Percentiles rank a stretch among this genome's conserved stretches.
These are phyloP conservation scores for Taiwanofungus camphoratus DNA, from an alignment of 1,284 basidiomycete species.

Conservation along the genomic window DNA sequence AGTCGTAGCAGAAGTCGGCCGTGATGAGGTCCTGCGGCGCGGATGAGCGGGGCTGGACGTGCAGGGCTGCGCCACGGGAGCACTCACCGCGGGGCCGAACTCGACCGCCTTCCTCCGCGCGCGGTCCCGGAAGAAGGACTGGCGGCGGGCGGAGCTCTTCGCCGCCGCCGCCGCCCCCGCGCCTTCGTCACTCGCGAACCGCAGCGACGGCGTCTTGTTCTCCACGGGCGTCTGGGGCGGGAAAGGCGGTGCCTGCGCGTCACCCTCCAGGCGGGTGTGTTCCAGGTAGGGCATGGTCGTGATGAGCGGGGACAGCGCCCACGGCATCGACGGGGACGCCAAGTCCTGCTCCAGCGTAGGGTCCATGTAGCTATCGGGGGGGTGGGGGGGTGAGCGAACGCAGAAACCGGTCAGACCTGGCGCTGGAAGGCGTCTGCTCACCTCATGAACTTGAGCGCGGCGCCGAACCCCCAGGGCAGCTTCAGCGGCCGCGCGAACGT, in stretches of 20 bases:
- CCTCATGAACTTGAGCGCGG: constrained; percentile 82
- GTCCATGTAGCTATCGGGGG: constrained; percentile 78
- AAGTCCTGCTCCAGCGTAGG: constrained; percentile 84
- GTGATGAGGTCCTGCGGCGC: constrained; percentile 59
- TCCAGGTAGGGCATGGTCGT: constrained; percentile 82
- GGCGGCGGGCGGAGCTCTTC: constrained; percentile 30
- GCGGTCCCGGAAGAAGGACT: constrained; percentile 52
- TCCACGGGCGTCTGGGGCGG: constrained; percentile 40
- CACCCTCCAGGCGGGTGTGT: constrained; percentile 37
- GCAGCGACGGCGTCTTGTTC: constrained; percentile 51
- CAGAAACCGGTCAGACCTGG: neutral
- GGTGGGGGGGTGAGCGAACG: no score
- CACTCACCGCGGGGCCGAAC: constrained; percentile 49
- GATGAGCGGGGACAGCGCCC: constrained; percentile 88
- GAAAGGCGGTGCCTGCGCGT: constrained; percentile 32
- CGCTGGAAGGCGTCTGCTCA: constrained; percentile 32
- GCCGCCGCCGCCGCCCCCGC: neutral
- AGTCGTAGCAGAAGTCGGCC: constrained; percentile 76
- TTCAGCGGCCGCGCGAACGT: constrained; percentile 69
- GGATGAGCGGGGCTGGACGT: no score
- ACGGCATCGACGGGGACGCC: constrained; percentile 63
- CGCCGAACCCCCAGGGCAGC: constrained; percentile 82
- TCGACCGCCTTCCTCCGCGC: constrained; percentile 45
- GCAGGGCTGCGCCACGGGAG: no score
- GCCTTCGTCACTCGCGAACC: constrained; percentile 27